A percentile compares a stretch with the other conserved stretches of the same genome.
Evolutionary conservation across 345 rosid genomes (phyloP).

Genomic region (Alliaria petiolata): DNA sequence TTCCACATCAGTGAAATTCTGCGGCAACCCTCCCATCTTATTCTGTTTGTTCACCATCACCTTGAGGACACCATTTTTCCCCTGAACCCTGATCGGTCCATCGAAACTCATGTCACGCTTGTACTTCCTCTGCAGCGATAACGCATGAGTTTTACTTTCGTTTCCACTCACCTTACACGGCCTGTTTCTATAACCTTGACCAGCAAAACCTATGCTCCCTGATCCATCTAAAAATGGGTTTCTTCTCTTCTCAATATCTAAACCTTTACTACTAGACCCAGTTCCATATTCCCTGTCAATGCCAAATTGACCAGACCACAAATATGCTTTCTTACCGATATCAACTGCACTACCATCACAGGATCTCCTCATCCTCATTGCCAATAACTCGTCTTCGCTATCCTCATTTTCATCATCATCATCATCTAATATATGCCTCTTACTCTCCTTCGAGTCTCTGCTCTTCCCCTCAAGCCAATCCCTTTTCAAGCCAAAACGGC

Average conservation of each 20-base stretch:
- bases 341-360: conserved; percentile 40
- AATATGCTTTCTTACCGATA: conserved; percentile 36
- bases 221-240: conserved; percentile 40
- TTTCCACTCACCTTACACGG: conserved; percentile 40
- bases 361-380: conserved; percentile 36
- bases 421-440: conserved; percentile 55
- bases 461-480: conserved; percentile 35
- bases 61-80: conserved; percentile 91
- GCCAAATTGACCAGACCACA: conserved; percentile 45
- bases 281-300: conserved; percentile 44
- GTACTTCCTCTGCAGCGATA: conserved; percentile 43
- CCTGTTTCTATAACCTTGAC: conserved; percentile 32
- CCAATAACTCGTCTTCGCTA: conserved; percentile 35
- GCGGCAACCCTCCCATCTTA: conserved; percentile 45
- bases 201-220: conserved; percentile 34
- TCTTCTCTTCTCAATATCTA: conserved; percentile 49
- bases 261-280: conserved; percentile 53
- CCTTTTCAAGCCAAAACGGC: conserved; percentile 40
- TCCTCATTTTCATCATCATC: conserved; percentile 70
- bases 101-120: conserved; percentile 45
- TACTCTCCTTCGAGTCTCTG: conserved; percentile 42
- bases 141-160: conserved; percentile 29
- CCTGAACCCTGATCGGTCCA: conserved; percentile 83
- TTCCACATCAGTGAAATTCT: conserved; percentile 38
- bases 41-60: conserved; percentile 77